Evolutionary conservation across 2,329 filamentous ascomycete genomes (phyloP), one percentile per base, ranked within the genome.

Genomic region (Trichoderma afroharzianum): DNA sequence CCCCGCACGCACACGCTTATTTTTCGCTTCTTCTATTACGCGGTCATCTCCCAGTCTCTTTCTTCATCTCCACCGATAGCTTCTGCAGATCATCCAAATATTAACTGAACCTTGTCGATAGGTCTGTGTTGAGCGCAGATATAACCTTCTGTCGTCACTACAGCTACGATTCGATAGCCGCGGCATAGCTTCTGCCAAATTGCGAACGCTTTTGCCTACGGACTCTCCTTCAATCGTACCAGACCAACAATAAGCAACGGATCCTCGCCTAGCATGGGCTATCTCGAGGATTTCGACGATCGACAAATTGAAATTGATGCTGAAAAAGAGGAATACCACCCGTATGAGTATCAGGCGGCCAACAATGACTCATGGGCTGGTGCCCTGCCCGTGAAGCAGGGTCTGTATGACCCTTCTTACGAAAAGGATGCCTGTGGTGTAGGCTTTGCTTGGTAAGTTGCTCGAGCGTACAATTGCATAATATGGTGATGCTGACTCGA

Each of bases 341-440:
- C 87, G 66, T 98, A 95, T 90, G 90, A 94, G 82, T 98, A 96
- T 84, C 91, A 96, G 83, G 91, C 91, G 73, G 91, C 94, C 82
- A 94, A 94, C 85, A 94, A 94, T 81, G 83, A 79, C 82, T 95
- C 93, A 76, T 97, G 96, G 96, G 96, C 95, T 78, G 93, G 95
- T 80, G 93, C 95, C 80, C 89, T 99, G 78, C 96, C 96, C 80
- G 90, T 97, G 88, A 97, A 97, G 90, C 95, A 98, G 91, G 96
- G 95, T 88, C 90, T 99, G 66, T 99, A 99, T 82, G 95, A 98
- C 85, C 96, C 96, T 74, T 90, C 91, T 82, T 90, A 97, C 75
- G 96, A 98, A 85, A 98, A 98, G 84, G 96, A 99, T 95, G 95
- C 96, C 77, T 99, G 96, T 81, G 96, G 96, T 93, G 96, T 99